Percentiles rank a stretch among this genome's conserved stretches.
Evolutionary conservation across 441 rosid genomes (phyloP).

Genomic region (Aleurites moluccanus): DNA sequence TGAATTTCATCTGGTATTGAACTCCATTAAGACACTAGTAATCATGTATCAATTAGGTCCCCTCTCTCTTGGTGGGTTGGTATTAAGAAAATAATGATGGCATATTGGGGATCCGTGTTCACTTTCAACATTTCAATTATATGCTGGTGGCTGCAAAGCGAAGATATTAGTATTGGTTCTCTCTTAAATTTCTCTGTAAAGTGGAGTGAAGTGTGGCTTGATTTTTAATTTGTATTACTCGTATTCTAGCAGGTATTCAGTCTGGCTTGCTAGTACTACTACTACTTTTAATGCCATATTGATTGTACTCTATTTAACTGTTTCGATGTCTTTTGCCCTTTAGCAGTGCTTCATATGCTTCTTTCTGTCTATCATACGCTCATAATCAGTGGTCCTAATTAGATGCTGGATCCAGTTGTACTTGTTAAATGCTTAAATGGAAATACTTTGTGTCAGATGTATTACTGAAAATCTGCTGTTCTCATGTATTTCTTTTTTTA

Average conservation of each 20-base stretch:
- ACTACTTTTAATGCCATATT: constrained; percentile 15
- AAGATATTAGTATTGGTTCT: not conserved
- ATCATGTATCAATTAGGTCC: constrained; percentile 12
- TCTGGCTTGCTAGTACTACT: constrained; percentile 10
- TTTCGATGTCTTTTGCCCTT: constrained; percentile 1
- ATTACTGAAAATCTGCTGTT: constrained; percentile 6
- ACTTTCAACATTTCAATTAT: constrained; percentile 10
- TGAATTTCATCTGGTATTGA: constrained; percentile 17
- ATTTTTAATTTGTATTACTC: constrained; percentile 14
- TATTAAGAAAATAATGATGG: constrained; percentile 22
- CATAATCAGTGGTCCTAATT: constrained; percentile 6
- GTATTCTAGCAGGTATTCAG: constrained; percentile 22
- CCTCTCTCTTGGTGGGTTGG: constrained; percentile 26
- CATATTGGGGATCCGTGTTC: not conserved
- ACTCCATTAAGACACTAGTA: not conserved
- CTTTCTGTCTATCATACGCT: too few species aligned
- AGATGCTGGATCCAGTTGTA: constrained; percentile 12
- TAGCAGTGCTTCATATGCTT: constrained; percentile 8
- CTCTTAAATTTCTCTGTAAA: constrained; percentile 12
- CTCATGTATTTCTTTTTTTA: not conserved
- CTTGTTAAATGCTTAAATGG: not conserved
- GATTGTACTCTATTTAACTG: constrained; percentile 18
- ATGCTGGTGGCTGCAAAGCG: not conserved
- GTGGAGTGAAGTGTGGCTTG: constrained; percentile 7
- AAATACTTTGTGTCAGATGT: not conserved